Evolutionary conservation across 257 asterid genomes (phyloP), one percentile per base, ranked within the genome.

Genomic region (Capsicum rhomboideum): DNA sequence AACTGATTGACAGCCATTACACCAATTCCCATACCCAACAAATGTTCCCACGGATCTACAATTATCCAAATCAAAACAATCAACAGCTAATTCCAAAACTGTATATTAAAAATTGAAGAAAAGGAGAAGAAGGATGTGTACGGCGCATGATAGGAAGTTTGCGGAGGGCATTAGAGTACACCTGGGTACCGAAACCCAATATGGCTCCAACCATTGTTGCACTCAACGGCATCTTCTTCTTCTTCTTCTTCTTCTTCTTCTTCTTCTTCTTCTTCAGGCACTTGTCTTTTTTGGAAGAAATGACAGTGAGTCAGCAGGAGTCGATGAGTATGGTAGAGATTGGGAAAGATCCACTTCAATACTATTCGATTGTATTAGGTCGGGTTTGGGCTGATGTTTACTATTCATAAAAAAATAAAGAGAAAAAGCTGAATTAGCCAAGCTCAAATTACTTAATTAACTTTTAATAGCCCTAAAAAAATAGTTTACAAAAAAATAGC

Each of bases 61-160:
- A 34, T 67, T 69, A 83, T 6, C 50, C 2, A 42, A 17, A 2
- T 44, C 61, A 79, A 66, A 64, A 28, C 2, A 28, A 1, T 46
- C 23, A n/a, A 8, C 26, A 29, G 18, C n/a, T 59, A 58, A 80
- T 58, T 29, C 67, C 21, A 12, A 11, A 55, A 2, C 7, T 29
- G 16, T n/a, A n/a, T n/a, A n/a, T n/a, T n/a, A n/a, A 12, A 11
- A 55, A 2, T 12, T 29, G 16, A 55, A 13, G 55, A 80, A 64
- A 16, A 20, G 29, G 44, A 17, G 26, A 23, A 42, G 20, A 64
- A 61, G 40, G 52, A 23, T 2, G 69, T 86, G 85, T 85, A 97
- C 99, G 99, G 93, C 98, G 98, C 99, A 95, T 95, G 91, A 93
- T 92, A 56, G 99, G 99, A 67, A 97, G 99, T 89, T 97, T 97